These are phyloP conservation scores for Coccomyxa sp. DNA, from an alignment of 139 green algal species.

Conservation along the genomic window DNA sequence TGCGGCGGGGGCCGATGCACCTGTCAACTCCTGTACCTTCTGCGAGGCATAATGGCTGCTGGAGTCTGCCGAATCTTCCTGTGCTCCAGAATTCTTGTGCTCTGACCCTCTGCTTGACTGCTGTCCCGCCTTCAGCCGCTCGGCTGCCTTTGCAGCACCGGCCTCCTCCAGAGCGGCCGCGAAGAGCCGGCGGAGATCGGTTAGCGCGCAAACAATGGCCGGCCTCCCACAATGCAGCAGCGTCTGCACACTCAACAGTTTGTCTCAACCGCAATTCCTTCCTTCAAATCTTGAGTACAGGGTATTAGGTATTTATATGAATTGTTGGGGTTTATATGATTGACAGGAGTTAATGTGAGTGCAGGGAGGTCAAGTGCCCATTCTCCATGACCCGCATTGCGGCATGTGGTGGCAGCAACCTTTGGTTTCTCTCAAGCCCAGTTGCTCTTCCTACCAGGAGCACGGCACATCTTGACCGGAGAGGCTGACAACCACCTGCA, in stretches of 20 bases:
- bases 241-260: constrained; percentile 37
- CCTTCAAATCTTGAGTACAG: no score
- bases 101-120: not conserved
- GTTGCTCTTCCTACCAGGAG: no score
- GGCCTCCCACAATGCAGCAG: constrained; percentile 33
- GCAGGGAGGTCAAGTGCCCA: no score
- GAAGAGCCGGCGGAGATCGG: constrained; percentile 36
- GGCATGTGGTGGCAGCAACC: no score
- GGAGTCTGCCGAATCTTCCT: not conserved
- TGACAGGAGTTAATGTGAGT: no score
- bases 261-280: not conserved
- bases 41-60: not conserved
- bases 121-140: not conserved
- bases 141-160: not conserved
- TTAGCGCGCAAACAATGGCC: constrained; percentile 39
- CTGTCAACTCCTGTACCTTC: no score
- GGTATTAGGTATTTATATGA: no score
- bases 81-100: not conserved
- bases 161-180: constrained; percentile 3
- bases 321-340: no score
- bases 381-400: no score
- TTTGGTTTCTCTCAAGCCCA: no score
- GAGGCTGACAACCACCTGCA: constrained; percentile 21
- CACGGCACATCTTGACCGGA: no score
- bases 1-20: no score